These are phyloP conservation scores for Keqinozyma sinolaborantium DNA, from an alignment of 1,139 yeast species.

Conservation along the genomic window DNA sequence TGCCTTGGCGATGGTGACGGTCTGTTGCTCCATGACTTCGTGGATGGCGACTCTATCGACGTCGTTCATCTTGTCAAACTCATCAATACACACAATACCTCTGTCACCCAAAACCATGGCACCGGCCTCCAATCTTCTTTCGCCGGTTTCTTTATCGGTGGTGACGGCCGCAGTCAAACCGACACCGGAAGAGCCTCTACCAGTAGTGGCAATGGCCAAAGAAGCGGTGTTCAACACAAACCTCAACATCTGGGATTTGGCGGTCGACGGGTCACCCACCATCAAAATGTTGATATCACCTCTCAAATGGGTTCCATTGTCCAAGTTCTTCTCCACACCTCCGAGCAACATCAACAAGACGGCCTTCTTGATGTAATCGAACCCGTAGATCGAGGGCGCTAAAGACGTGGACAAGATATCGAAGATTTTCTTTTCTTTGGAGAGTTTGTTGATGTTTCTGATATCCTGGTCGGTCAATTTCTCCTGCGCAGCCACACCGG, in stretches of 20 bases:
- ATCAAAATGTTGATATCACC: slow-evolving; percentile 94
- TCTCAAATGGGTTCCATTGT: slow-evolving; percentile 94
- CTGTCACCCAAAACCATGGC: slow-evolving; percentile 99
- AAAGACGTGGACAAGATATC: slow-evolving; percentile 79
- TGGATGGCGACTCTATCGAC: slow-evolving; percentile 96
- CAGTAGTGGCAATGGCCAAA: slow-evolving; percentile 96
- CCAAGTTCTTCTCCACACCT: slow-evolving; percentile 91
- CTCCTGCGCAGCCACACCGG: slow-evolving; percentile 79
- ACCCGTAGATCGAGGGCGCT: slow-evolving; percentile 96
- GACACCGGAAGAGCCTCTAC: slow-evolving; percentile 98
- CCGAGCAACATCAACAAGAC: slow-evolving; percentile 88
- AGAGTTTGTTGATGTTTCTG: slow-evolving; percentile 76
- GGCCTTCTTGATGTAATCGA: slow-evolving; percentile 87
- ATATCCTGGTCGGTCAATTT: slow-evolving; percentile 79
- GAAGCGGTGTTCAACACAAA: slow-evolving; percentile 94
- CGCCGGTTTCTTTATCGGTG: slow-evolving; percentile 95
- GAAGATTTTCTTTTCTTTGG: slow-evolving; percentile 66
- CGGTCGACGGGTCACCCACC: slow-evolving; percentile 99
- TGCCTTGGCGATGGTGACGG: slow-evolving; percentile 97
- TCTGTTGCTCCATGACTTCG: slow-evolving; percentile 99
- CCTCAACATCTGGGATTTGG: slow-evolving; percentile 91
- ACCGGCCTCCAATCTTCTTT: slow-evolving; percentile 95
- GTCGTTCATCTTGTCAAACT: slow-evolving; percentile 97
- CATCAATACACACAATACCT: slow-evolving; percentile 97
- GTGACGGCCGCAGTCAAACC: slow-evolving; percentile 99